These are phyloP conservation scores for Chaetomium strumarium DNA, from an alignment of 2,329 filamentous ascomycete genomes.

Conservation along the genomic window DNA sequence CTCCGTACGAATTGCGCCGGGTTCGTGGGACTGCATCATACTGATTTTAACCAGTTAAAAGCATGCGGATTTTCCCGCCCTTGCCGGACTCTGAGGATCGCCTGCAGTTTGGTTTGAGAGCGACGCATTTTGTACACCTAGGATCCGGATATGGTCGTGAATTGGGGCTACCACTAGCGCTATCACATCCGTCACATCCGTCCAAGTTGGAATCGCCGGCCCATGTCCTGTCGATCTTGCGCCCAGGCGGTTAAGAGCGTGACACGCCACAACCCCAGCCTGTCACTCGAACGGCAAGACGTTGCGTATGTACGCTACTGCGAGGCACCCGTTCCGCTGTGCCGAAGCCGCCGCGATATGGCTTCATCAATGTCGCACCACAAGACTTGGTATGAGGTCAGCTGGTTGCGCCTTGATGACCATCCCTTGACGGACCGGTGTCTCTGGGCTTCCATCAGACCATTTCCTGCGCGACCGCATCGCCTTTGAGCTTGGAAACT, in stretches of 20 bases:
- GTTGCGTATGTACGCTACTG: not conserved
- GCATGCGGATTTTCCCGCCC: too few species aligned
- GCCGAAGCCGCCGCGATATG: constrained; percentile 6
- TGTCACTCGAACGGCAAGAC: constrained; percentile 3
- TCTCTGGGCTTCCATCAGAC: not conserved
- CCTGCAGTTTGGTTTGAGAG: too few species aligned
- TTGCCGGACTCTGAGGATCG: too few species aligned
- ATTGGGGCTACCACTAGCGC: too few species aligned
- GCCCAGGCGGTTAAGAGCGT: not conserved
- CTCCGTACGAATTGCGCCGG: too few species aligned
- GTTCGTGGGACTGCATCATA: too few species aligned
- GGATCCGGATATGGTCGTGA: too few species aligned
- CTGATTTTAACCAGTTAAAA: too few species aligned
- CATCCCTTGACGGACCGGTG: not conserved
- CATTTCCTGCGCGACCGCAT: not conserved
- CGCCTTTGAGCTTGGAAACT: not conserved
- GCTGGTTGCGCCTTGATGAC: not conserved
- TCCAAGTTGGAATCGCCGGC: not conserved
- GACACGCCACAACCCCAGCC: not conserved
- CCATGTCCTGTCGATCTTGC: constrained; percentile 1
- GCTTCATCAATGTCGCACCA: not conserved
- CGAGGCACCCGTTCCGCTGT: constrained; percentile 4
- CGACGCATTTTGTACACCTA: too few species aligned
- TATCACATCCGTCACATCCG: constrained; percentile 1
- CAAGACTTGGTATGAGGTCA: not conserved